A percentile compares a stretch with the other conserved stretches of the same genome.
Conservation (phyloP, 805 yeast genomes). For the Yamadazyma tumulicola region DNA sequence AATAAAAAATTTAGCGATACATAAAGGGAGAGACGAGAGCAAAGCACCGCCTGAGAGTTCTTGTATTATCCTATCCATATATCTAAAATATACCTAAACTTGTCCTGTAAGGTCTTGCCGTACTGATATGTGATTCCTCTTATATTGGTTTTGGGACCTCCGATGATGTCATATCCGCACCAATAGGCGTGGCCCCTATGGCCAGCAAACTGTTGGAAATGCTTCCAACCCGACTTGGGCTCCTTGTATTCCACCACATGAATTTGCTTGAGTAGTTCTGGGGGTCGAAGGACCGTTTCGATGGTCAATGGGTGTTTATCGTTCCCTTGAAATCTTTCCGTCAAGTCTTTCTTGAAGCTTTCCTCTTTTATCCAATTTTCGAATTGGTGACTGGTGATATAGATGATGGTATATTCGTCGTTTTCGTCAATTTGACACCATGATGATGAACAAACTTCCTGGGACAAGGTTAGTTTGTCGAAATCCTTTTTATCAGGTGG, state of each 20-base stretch:
- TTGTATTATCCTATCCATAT: slow-evolving; percentile 19
- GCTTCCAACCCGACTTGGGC: slow-evolving; percentile 26
- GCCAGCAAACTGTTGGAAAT: slow-evolving; percentile 15
- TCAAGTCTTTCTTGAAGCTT: slow-evolving; percentile 14
- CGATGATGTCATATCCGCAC: slow-evolving; percentile 34
- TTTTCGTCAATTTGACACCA: slow-evolving; percentile 32
- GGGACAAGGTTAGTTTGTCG: slow-evolving; percentile 16
- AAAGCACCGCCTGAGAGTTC: no score
- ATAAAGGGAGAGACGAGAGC: no score
- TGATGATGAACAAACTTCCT: slow-evolving; percentile 34
- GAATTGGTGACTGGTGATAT: slow-evolving; percentile 34
- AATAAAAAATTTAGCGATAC: no score
- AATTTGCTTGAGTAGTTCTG: slow-evolving; percentile 15
- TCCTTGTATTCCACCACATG: slow-evolving; percentile 18
- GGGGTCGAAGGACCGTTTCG: slow-evolving; percentile 23
- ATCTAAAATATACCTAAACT: slow-evolving; percentile 19
- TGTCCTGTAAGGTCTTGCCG: slow-evolving; percentile 9
- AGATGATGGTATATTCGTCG: slow-evolving; percentile 23
- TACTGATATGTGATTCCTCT: slow-evolving; percentile 19
- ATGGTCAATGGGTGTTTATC: slow-evolving; percentile 16
- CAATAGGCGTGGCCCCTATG: slow-evolving; percentile 21
- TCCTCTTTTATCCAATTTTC: slow-evolving; percentile 23
- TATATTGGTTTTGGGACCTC: slow-evolving; percentile 16
- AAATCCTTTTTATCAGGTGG: slow-evolving; percentile 22
- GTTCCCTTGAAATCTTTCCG: slow-evolving; percentile 14